Evolutionary conservation across 2,329 filamentous ascomycete species (phyloP), one percentile per base, ranked within the genome.

Genomic region (Neofusicoccum kwambonambiense): DNA sequence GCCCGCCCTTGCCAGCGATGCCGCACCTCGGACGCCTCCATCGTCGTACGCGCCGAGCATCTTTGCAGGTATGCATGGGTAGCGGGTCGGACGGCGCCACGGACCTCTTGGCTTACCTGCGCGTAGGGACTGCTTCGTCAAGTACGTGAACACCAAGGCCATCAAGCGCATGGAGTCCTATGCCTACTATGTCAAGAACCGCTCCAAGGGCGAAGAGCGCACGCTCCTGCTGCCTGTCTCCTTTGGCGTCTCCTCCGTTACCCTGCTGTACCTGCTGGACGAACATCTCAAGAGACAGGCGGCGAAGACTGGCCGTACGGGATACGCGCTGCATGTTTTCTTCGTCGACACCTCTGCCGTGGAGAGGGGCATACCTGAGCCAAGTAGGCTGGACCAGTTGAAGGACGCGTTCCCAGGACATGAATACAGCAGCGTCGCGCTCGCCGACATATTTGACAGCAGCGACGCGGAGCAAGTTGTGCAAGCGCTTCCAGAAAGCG

Each of bases 211-310:
- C 49, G 73, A 78, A 60, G 78, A 79, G 64, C 80, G 79, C 69
- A 85, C 78, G 72, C 85, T 97, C 54, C 80, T 97, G 17, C 80
- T 97, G 19, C 92, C 93, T 5, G 80, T 97, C 1, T 97, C 93
- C 0, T 89, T 92, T 71, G 94, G 95, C 0, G 81, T 90, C 1
- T 95, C 91, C 1, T 98, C 94, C 0, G 84, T 90, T 13, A 86
- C 88, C 13, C 81, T 99, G 49, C 82, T 96, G 35, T 86, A 94
- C 70, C 83, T 96, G 22, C 81, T 98, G 62, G 86, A 91, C 75
- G 80, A 84, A 66, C 90, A 92, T 72, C 81, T 90, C 51, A 81
- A 85, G 68, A 84, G 83, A 62, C 90, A 94, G 74, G 82, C 84
- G 45, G 81, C 83, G 49, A 88, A 86, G 66, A 87, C 87, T 69